Evolutionary conservation across 148 eudicot genomes (phyloP).

Genomic region (Fagopyrum tataricum): DNA sequence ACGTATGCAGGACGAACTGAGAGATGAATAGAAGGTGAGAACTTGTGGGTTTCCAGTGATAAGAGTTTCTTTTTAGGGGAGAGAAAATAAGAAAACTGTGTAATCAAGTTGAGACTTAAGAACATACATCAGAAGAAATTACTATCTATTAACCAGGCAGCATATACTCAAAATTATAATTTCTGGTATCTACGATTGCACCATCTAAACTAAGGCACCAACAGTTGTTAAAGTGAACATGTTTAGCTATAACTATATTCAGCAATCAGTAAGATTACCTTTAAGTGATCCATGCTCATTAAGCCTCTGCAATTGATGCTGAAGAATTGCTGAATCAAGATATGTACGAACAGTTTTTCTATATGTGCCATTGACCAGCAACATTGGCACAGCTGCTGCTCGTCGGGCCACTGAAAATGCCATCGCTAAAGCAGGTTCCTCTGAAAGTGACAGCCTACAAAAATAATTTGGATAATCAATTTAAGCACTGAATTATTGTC

Average conservation of each 20-base stretch:
- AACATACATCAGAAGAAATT: conserved; percentile 1
- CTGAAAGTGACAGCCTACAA: conserved; percentile 74
- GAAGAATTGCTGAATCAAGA: conserved; percentile 94
- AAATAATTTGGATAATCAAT: conserved; percentile 8
- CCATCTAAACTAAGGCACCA: not conserved
- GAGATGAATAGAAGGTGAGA: not conserved
- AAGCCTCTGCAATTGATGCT: conserved; percentile 85
- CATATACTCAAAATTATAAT: not conserved
- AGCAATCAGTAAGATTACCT: conserved; percentile 38
- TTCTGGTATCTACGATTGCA: not conserved
- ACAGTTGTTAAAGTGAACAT: not conserved
- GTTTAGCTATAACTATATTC: not conserved
- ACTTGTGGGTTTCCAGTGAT: not conserved
- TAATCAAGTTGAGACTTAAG: not conserved
- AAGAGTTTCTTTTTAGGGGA: not conserved
- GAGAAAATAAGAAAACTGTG: not conserved
- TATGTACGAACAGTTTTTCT: conserved; percentile 69
- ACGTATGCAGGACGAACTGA: not conserved
- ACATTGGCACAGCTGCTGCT: conserved; percentile 85
- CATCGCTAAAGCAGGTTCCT: conserved; percentile 97
- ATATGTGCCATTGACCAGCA: conserved; percentile 91
- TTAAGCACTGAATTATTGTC: not conserved
- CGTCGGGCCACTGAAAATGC: conserved; percentile 90
- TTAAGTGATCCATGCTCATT: conserved; percentile 64
- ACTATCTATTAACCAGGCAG: not conserved